Conservation (phyloP, 148 eudicot species). For the Heliamphora exappendiculata region DNA sequence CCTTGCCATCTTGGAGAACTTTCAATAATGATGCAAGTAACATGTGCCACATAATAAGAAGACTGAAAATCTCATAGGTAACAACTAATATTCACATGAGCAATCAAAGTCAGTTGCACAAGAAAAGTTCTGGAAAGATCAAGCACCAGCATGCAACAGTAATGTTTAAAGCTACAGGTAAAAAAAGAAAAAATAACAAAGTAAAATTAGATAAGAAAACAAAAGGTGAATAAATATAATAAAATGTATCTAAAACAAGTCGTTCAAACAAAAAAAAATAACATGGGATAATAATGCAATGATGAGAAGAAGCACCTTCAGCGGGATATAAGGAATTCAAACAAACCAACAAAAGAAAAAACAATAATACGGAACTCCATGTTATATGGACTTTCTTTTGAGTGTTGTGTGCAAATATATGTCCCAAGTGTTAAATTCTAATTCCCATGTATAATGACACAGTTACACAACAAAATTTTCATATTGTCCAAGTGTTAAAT, state of each 20-base stretch:
- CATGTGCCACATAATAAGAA: constrained; percentile 65
- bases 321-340: not conserved
- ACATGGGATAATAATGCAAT: not conserved
- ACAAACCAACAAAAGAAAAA: not conserved
- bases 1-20: constrained; percentile 98
- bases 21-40: constrained; percentile 36
- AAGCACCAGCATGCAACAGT: not conserved
- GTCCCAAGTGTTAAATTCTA: no score
- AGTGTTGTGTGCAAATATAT: no score
- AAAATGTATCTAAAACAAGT: not conserved
- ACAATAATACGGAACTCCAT: no score
- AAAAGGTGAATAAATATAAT: not conserved
- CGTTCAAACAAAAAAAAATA: not conserved
- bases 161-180: no score
- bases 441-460: no score
- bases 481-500: no score
- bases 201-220: not conserved
- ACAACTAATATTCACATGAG: constrained; percentile 26
- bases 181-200: not conserved
- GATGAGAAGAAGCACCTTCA: not conserved
- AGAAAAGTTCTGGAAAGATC: not conserved
- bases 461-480: no score
- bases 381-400: no score
- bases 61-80: constrained; percentile 50
- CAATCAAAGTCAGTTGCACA: constrained; percentile 5